Evolutionary conservation across 2,329 filamentous ascomycete genomes (phyloP).

Genomic region (Escovopsis weberi): DNA sequence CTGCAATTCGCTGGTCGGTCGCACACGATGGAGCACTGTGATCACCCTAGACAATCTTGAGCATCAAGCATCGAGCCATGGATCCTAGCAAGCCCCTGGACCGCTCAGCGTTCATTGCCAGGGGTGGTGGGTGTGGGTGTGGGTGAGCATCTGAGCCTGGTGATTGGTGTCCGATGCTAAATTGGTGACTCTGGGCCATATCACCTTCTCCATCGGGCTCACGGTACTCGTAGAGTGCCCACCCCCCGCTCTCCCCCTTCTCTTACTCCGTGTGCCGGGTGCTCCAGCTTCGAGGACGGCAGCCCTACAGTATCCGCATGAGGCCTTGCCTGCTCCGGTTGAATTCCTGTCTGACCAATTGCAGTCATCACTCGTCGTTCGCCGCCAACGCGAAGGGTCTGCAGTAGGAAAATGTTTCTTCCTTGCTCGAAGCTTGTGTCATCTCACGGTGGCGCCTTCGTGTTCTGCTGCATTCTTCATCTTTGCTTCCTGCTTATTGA

Average conservation of each 20-base stretch:
- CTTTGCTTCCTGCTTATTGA: slow-evolving; percentile 5
- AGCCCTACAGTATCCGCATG: slow-evolving; percentile 3
- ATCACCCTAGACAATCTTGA: no score
- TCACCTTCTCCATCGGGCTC: slow-evolving; percentile 23
- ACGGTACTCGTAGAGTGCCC: slow-evolving; percentile 16
- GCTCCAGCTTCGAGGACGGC: slow-evolving; percentile 14
- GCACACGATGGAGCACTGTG: no score
- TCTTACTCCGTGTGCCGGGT: neutral
- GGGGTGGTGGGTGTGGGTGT: slow-evolving; percentile 5
- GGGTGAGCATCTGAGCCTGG: slow-evolving; percentile 8
- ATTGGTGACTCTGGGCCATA: slow-evolving; percentile 17
- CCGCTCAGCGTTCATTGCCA: slow-evolving; percentile 3
- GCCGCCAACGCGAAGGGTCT: slow-evolving; percentile 5
- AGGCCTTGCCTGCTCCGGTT: slow-evolving; percentile 4
- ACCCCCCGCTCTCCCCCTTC: slow-evolving; percentile 12
- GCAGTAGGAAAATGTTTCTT: slow-evolving; percentile 10
- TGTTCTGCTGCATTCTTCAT: slow-evolving; percentile 5
- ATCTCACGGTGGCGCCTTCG: slow-evolving; percentile 5
- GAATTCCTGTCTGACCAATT: slow-evolving; percentile 8
- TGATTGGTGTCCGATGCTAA: slow-evolving; percentile 18
- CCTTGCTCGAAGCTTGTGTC: slow-evolving; percentile 5
- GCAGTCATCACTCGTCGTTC: slow-evolving; percentile 4
- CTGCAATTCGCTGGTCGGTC: no score
- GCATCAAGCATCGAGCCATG: no score
- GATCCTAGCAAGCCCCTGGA: slow-evolving; percentile 5